Conservation (phyloP, 1,139 yeast species). For the Nematodospora anomalae region DNA sequence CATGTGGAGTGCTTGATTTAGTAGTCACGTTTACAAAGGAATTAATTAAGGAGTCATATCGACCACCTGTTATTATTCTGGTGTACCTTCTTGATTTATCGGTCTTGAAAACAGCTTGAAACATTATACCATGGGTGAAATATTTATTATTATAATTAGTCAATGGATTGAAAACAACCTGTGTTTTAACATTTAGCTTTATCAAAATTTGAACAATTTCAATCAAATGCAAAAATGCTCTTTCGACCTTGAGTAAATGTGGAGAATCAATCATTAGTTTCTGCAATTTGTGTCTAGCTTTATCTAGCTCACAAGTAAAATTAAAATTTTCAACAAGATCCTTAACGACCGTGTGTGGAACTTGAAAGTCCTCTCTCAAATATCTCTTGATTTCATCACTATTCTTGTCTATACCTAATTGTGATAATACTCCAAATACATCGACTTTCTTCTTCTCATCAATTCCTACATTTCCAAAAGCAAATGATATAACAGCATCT, state of each 20-base stretch:
- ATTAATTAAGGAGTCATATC: constrained; percentile 74
- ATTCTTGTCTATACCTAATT: constrained; percentile 69
- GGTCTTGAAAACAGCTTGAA: constrained; percentile 70
- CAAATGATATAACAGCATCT: constrained; percentile 60
- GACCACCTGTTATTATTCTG: constrained; percentile 85
- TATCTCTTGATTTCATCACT: constrained; percentile 64
- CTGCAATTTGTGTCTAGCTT: constrained; percentile 60
- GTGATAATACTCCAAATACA: constrained; percentile 72
- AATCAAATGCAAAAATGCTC: constrained; percentile 57
- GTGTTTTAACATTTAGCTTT: constrained; percentile 48
- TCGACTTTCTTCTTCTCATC: constrained; percentile 60
- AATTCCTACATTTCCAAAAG: constrained; percentile 74
- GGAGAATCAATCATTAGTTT: constrained; percentile 79
- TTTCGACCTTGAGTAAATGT: constrained; percentile 57
- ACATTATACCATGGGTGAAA: constrained; percentile 81
- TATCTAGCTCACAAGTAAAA: constrained; percentile 65
- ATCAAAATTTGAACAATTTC: constrained; percentile 56
- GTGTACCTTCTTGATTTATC: constrained; percentile 42
- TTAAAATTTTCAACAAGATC: constrained; percentile 76
- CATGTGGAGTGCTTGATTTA: constrained; percentile 43
- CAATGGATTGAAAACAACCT: constrained; percentile 60
- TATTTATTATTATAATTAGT: constrained; percentile 80
- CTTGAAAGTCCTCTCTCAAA: constrained; percentile 66
- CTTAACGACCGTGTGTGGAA: constrained; percentile 78
- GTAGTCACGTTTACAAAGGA: constrained; percentile 50